Conservation (phyloP, 768 basidiomycete species). For the Chalciporus piperatus region DNA sequence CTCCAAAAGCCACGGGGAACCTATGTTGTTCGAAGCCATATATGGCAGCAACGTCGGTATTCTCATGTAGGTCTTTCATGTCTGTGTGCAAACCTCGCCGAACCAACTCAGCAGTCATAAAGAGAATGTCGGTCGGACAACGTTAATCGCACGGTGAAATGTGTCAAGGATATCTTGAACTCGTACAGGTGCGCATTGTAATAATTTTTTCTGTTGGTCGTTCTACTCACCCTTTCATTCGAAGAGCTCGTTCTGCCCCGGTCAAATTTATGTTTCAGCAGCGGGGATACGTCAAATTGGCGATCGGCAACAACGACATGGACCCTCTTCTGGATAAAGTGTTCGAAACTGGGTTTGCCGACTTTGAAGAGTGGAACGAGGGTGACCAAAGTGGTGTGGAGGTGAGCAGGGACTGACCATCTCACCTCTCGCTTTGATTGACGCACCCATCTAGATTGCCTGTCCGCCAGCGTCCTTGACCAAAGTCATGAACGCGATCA, state of each 20-base stretch:
- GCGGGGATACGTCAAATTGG: conserved; percentile 50
- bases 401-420: conserved; percentile 20
- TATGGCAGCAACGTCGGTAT: conserved; percentile 57
- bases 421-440: not conserved
- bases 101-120: conserved; percentile 22
- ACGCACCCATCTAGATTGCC: conserved; percentile 36
- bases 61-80: conserved; percentile 50
- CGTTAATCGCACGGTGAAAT: conserved; percentile 56
- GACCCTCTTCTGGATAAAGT: conserved; percentile 38
- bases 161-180: conserved; percentile 50
- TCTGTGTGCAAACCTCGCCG: not conserved
- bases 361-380: conserved; percentile 40
- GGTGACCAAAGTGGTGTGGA: conserved; percentile 35
- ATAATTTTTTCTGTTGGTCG: not conserved
- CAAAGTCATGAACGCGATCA: conserved; percentile 37
- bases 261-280: conserved; percentile 66
- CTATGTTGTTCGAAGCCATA: conserved; percentile 60
- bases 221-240: not conserved
- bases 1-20: conserved; percentile 46
- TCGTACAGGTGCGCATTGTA: conserved; percentile 41
- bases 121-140: conserved; percentile 68
- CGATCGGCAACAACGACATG: conserved; percentile 35
- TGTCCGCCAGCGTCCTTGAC: conserved; percentile 42
- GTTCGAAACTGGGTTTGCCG: conserved; percentile 41
- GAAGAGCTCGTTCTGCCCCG: conserved; percentile 58